Conservation (phyloP, 1,139 yeast genomes). For the Yamadazyma atlantica region DNA sequence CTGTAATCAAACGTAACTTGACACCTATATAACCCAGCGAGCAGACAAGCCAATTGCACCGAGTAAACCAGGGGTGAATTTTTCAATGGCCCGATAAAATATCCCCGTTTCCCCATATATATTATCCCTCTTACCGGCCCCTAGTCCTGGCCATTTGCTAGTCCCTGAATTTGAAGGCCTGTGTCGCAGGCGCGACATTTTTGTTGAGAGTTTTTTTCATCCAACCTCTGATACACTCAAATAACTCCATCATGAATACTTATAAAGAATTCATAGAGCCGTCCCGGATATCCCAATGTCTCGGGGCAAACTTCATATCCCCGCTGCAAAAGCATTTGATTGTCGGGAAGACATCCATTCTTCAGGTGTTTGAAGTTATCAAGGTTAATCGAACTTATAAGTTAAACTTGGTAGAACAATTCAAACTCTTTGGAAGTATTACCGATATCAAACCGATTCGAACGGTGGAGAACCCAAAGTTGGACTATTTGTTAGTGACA, state of each 20-base stretch:
- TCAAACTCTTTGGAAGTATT: constrained; percentile 69
- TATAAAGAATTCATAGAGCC: constrained; percentile 82
- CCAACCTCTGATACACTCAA: neutral
- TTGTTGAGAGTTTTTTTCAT: constrained; percentile 3
- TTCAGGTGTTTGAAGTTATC: constrained; percentile 63
- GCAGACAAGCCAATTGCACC: neutral
- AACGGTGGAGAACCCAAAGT: constrained; percentile 46
- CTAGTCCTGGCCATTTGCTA: too few relatives aligned
- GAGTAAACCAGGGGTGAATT: constrained; percentile 5
- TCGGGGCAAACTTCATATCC: constrained; percentile 63
- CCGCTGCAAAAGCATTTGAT: constrained; percentile 53
- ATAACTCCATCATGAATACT: constrained; percentile 59
- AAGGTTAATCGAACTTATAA: constrained; percentile 27
- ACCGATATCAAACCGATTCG: constrained; percentile 56
- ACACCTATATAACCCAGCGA: neutral
- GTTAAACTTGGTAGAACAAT: constrained; percentile 62
- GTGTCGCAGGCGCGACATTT: constrained; percentile 3
- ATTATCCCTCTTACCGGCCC: too few relatives aligned
- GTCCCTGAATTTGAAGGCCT: too few relatives aligned
- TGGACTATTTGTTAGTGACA: constrained; percentile 65
- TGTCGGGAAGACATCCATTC: constrained; percentile 68
- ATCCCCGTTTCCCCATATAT: too few relatives aligned
- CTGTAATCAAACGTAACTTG: neutral
- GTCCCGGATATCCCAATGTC: constrained; percentile 63
- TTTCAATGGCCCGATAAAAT: constrained; percentile 2